These are phyloP conservation scores for Podospora tetraspora DNA, from an alignment of 495 filamentous ascomycete species.

Conservation along the genomic window DNA sequence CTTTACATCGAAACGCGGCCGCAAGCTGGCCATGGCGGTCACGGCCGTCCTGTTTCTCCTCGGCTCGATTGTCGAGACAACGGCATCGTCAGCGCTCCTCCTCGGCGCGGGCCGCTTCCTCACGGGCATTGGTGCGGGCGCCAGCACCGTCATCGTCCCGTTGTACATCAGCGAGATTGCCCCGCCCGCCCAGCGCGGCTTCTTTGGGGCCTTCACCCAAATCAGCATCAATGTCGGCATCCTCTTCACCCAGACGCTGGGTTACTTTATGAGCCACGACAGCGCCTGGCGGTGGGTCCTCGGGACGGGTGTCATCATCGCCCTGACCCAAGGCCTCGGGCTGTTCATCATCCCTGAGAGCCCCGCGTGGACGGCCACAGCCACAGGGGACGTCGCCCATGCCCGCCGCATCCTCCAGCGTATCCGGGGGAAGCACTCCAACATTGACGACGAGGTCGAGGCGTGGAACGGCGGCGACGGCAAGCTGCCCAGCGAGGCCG, in stretches of 20 bases:
- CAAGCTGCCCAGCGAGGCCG: constrained; percentile 39
- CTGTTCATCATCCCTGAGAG: constrained; percentile 74
- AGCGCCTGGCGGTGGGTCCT: constrained; percentile 80
- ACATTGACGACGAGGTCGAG: constrained; percentile 69
- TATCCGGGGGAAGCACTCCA: constrained; percentile 62
- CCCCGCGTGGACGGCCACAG: constrained; percentile 71
- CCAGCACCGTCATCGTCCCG: constrained; percentile 88
- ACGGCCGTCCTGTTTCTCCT: constrained; percentile 70
- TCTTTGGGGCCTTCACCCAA: constrained; percentile 89
- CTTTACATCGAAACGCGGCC: constrained; percentile 64
- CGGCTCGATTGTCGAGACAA: constrained; percentile 68
- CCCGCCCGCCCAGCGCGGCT: constrained; percentile 69
- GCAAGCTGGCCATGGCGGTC: constrained; percentile 62
- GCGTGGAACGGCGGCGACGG: constrained; percentile 49
- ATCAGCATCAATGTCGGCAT: constrained; percentile 95
- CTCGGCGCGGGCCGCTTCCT: constrained; percentile 71
- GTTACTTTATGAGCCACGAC: constrained; percentile 76
- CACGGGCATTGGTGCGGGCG: constrained; percentile 78
- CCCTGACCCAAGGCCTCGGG: constrained; percentile 57
- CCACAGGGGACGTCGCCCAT: constrained; percentile 52
- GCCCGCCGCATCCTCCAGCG: constrained; percentile 65
- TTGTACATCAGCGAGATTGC: constrained; percentile 90
- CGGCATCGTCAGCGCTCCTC: constrained; percentile 59
- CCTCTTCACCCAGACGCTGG: constrained; percentile 72
- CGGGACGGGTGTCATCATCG: constrained; percentile 64